A percentile compares a stretch with the other conserved stretches of the same genome.
Conservation (phyloP, 108 stramenopile genomes). For the Chaetoceros tenuissimus region DNA sequence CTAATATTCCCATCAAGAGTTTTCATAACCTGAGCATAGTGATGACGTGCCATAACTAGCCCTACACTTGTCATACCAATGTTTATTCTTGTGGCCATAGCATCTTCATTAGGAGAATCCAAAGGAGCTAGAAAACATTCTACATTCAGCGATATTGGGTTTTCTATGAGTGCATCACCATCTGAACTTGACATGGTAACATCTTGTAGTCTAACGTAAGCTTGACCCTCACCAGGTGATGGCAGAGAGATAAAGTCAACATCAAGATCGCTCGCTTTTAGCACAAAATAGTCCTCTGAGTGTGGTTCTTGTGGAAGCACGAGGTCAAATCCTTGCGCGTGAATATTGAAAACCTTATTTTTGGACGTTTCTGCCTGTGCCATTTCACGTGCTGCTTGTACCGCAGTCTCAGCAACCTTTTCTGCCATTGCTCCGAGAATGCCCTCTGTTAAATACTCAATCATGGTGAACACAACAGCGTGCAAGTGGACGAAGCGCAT, state of each 20-base stretch:
- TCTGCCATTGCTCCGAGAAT: constrained; percentile 68
- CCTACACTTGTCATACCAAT: constrained; percentile 46
- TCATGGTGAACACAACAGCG: constrained; percentile 61
- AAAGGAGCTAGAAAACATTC: constrained; percentile 38
- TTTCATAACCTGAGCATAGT: constrained; percentile 61
- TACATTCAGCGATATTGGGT: constrained; percentile 45
- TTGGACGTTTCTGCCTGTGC: constrained; percentile 36
- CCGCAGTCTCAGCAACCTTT: constrained; percentile 60
- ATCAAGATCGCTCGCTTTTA: constrained; percentile 41
- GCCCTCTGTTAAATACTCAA: constrained; percentile 76
- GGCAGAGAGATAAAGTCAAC: constrained; percentile 45
- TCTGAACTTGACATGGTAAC: constrained; percentile 35
- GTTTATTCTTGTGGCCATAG: constrained; percentile 56
- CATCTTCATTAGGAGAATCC: constrained; percentile 41
- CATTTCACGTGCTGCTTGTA: constrained; percentile 60
- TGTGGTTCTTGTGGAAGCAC: constrained; percentile 67
- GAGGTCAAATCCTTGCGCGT: constrained; percentile 65
- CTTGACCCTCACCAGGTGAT: constrained; percentile 42
- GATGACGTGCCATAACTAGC: constrained; percentile 39
- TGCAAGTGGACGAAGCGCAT: constrained; percentile 76
- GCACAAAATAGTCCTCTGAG: constrained; percentile 29
- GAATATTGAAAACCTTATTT: constrained; percentile 48
- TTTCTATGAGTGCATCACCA: constrained; percentile 36
- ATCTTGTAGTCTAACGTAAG: constrained; percentile 32
- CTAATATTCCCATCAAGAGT: constrained; percentile 62